phyloP scores from a whole-genome alignment of 257 asterid species.

The Solanum raphanifolium region DNA sequence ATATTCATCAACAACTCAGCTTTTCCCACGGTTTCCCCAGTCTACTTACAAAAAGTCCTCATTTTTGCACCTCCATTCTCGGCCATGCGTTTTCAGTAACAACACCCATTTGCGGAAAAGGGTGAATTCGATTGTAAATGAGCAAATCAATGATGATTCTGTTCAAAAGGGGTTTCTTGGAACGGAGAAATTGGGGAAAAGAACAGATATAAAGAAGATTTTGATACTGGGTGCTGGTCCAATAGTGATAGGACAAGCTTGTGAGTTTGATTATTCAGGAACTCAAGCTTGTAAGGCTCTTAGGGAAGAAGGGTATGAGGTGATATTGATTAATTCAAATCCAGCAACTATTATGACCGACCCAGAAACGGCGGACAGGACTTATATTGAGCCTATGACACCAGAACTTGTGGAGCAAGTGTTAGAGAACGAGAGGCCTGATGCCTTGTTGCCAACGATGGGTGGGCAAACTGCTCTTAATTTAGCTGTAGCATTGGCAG shows the following conservation, averaged over 20 bases:
- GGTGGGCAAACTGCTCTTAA: slow-evolving; percentile 99
- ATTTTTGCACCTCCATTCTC: slow-evolving; percentile 14
- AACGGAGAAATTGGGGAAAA: slow-evolving; percentile 33
- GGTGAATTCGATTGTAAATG: slow-evolving; percentile 10
- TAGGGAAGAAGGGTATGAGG: slow-evolving; percentile 94
- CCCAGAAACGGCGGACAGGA: slow-evolving; percentile 82
- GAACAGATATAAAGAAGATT: slow-evolving; percentile 84
- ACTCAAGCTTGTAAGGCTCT: slow-evolving; percentile 99
- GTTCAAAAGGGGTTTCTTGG: slow-evolving; percentile 17
- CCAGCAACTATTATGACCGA: slow-evolving; percentile 99
- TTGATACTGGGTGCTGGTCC: slow-evolving; percentile 98
- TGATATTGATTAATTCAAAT: slow-evolving; percentile 77
- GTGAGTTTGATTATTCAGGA: slow-evolving; percentile 96
- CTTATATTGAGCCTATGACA: slow-evolving; percentile 97
- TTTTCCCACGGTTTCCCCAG: slow-evolving; percentile 18
- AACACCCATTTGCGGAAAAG: slow-evolving; percentile 20
- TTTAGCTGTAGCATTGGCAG: slow-evolving; percentile 88
- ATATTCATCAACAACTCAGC: slow-evolving; percentile 15
- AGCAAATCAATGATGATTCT: slow-evolving; percentile 2
- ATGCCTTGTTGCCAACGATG: slow-evolving; percentile 94
- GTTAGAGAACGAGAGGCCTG: slow-evolving; percentile 88
- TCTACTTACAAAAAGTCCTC: slow-evolving; percentile 10
- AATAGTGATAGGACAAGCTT: slow-evolving; percentile 94
- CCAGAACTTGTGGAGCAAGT: slow-evolving; percentile 95
- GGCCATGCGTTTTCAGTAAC: slow-evolving; percentile 12